Percentiles rank a stretch among this genome's conserved stretches.
phyloP scores from a whole-genome alignment of 2,329 filamentous ascomycete species.

The Talaromyces sp. region DNA sequence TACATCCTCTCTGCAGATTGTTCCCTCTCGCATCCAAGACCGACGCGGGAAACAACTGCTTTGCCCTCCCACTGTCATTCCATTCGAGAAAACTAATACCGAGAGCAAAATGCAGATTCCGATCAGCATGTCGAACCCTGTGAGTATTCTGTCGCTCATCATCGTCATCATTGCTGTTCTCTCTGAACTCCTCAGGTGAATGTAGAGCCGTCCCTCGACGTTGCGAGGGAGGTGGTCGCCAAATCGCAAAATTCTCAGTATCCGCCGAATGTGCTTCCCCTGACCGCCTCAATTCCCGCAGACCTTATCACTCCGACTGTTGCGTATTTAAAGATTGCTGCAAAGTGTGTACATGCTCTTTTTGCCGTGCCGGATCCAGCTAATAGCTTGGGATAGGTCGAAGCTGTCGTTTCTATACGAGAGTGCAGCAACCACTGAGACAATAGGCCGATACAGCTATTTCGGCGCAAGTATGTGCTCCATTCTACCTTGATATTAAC shows the following conservation, averaged over 20 bases:
- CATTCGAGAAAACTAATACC: neutral
- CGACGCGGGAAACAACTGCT: neutral
- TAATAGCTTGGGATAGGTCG: conserved; percentile 42
- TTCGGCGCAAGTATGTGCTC: conserved; percentile 67
- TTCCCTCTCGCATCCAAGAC: neutral
- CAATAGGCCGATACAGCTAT: conserved; percentile 95
- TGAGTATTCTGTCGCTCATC: neutral
- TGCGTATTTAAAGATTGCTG: conserved; percentile 87
- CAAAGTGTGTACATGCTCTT: conserved; percentile 54
- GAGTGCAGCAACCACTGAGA: conserved; percentile 85
- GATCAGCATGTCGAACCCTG: neutral
- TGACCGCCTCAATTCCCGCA: conserved; percentile 81
- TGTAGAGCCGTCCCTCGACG: conserved; percentile 61
- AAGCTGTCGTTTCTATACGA: conserved; percentile 93
- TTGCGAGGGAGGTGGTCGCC: conserved; percentile 55
- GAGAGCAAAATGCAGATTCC: neutral
- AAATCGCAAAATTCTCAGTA: conserved; percentile 51
- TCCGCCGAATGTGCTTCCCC: conserved; percentile 73
- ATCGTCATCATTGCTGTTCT: neutral
- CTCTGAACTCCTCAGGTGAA: conserved; percentile 35
- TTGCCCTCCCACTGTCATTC: neutral
- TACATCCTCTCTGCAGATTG: neutral
- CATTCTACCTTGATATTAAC: neutral
- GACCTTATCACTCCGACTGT: conserved; percentile 90
- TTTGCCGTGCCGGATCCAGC: neutral